Percentiles rank a stretch among this genome's conserved stretches.
Conservation (phyloP, 2,329 filamentous ascomycete genomes). For the Colletotrichum sp. region DNA sequence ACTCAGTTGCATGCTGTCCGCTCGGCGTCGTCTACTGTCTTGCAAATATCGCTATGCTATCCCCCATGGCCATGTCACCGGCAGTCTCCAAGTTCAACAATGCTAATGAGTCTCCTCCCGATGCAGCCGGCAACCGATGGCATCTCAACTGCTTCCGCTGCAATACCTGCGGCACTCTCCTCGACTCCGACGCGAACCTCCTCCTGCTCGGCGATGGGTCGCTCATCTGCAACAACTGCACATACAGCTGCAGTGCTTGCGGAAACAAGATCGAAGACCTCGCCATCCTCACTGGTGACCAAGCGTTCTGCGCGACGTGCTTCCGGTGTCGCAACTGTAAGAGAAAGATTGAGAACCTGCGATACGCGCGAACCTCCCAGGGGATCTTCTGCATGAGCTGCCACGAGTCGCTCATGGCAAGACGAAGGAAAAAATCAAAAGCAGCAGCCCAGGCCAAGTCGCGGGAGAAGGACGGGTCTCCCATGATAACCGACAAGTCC, state of each 20-base stretch:
- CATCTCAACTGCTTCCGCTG: slow-evolving; percentile 99
- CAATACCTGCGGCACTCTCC: slow-evolving; percentile 91
- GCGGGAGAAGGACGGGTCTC: slow-evolving; percentile 66
- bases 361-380: slow-evolving; percentile 96
- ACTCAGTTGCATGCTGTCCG: background rate
- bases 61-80: slow-evolving; percentile 11
- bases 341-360: slow-evolving; percentile 96
- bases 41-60: background rate
- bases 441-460: slow-evolving; percentile 65
- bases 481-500: slow-evolving; percentile 86
- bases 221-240: slow-evolving; percentile 98
- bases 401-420: slow-evolving; percentile 94
- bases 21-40: background rate
- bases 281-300: slow-evolving; percentile 95
- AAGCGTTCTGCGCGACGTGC: slow-evolving; percentile 96
- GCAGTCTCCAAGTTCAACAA: slow-evolving; percentile 21
- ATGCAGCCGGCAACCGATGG: slow-evolving; percentile 87
- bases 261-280: slow-evolving; percentile 98
- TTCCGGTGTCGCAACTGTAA: slow-evolving; percentile 99
- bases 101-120: slow-evolving; percentile 29
- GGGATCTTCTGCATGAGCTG: slow-evolving; percentile 99
- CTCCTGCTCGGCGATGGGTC: slow-evolving; percentile 96
- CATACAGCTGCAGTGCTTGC: slow-evolving; percentile 97
- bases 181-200: slow-evolving; percentile 97
- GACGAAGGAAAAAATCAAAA: slow-evolving; percentile 86